Percentiles rank a stretch among this genome's conserved stretches.
Conservation (phyloP, 768 basidiomycete genomes). For the Naganishia friedmannii region DNA sequence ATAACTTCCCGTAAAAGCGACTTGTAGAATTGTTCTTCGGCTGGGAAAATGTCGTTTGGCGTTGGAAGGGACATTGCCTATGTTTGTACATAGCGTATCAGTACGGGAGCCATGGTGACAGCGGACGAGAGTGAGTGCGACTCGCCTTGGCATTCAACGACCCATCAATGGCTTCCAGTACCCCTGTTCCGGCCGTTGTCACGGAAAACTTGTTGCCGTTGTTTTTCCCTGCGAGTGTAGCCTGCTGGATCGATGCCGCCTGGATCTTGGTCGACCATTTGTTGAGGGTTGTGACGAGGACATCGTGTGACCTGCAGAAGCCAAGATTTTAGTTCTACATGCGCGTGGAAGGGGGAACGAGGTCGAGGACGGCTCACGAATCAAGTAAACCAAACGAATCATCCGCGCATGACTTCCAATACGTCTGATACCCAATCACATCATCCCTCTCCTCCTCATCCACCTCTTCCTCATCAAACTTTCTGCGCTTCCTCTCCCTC, state of each 20-base stretch:
- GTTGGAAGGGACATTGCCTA: slow-evolving; percentile 27
- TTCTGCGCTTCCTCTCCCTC: slow-evolving; percentile 22
- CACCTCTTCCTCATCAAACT: slow-evolving; percentile 34
- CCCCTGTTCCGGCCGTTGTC: slow-evolving; percentile 45
- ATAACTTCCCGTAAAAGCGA: slow-evolving; percentile 87
- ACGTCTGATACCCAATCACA: slow-evolving; percentile 23
- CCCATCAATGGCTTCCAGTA: slow-evolving; percentile 75
- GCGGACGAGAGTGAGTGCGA: too few species aligned
- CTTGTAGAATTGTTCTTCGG: slow-evolving; percentile 65
- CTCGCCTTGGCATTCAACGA: slow-evolving; percentile 55
- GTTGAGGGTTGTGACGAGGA: slow-evolving; percentile 70
- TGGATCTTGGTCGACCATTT: slow-evolving; percentile 98
- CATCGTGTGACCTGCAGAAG: slow-evolving; percentile 61
- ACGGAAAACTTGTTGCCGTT: slow-evolving; percentile 56
- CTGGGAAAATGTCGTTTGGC: slow-evolving; percentile 35
- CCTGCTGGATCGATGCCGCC: slow-evolving; percentile 71
- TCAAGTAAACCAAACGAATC: slow-evolving; percentile 39
- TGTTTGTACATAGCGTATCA: neutral
- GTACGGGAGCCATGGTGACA: too few species aligned
- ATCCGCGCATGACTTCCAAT: slow-evolving; percentile 40
- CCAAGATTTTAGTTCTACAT: too few species aligned
- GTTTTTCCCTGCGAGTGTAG: slow-evolving; percentile 58
- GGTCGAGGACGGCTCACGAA: slow-evolving; percentile 37
- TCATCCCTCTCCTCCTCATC: neutral
- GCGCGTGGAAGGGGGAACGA: neutral